Percentiles rank a stretch among this genome's conserved stretches.
Conservation (phyloP, 306 rosid genomes). For the Vigna mungo region DNA sequence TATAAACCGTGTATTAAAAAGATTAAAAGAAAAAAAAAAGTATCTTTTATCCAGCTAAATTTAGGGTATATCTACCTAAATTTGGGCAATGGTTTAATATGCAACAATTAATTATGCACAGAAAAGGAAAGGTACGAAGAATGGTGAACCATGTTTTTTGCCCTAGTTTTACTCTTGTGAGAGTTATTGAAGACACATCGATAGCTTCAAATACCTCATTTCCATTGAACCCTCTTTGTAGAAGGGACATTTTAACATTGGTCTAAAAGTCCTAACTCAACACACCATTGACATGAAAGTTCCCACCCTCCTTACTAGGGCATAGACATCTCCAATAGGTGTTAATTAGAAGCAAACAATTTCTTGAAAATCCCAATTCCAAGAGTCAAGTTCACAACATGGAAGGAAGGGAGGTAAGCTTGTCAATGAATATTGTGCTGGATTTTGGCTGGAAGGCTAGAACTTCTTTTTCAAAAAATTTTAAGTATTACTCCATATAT, state of each 20-base stretch:
- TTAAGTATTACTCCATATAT: too few relatives aligned
- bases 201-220: constrained; percentile 34
- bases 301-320: constrained; percentile 21
- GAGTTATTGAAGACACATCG: constrained; percentile 24
- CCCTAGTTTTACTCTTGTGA: constrained; percentile 27
- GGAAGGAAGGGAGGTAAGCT: constrained; percentile 54
- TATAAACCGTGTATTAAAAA: not conserved
- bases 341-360: constrained; percentile 8
- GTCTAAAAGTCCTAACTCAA: not conserved
- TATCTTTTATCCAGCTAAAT: not conserved
- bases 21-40: not conserved
- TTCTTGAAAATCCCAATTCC: constrained; percentile 11
- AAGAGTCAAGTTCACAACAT: constrained; percentile 40
- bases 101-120: not conserved
- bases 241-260: constrained; percentile 8
- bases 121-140: not conserved
- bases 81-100: not conserved
- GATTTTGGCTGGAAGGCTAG: not conserved
- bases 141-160: constrained; percentile 45
- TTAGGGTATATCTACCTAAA: not conserved
- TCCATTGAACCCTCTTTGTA: constrained; percentile 19
- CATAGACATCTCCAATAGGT: constrained; percentile 8
- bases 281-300: constrained; percentile 9
- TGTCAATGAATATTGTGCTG: not conserved
- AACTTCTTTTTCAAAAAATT: not conserved